Evolutionary conservation across 495 filamentous ascomycete genomes (phyloP), one percentile per base, ranked within the genome.

Genomic region (Pseudotulostoma volvatum): DNA sequence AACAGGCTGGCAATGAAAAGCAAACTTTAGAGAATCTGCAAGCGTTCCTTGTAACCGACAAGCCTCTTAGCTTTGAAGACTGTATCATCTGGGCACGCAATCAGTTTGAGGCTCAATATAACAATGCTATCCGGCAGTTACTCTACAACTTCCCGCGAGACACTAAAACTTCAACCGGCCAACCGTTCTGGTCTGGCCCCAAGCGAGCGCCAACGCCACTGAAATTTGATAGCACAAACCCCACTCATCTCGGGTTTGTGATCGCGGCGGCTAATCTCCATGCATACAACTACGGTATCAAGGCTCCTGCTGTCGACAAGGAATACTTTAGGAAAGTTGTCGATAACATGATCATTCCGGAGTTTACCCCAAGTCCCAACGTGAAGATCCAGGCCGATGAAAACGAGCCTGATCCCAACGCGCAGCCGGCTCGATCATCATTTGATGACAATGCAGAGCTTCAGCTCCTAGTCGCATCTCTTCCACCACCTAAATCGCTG

Each of bases 71-170:
- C 23, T 94, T 94, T 46, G 86, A 95, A 51, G 92, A 96, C 52
- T 99, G 92, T 54, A 81, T 96, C 44, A 69, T 77, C 38, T 99
- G 92, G 92, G 92, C 76, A 33, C 80, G 92, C 33, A 69, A 79
- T 50, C 76, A 93, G 46, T 99, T 99, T 46, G 92, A 99, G 66
- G 82, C 78, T 57, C 84, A 94, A 56, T 99, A 88, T 61, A 92
- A 92, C 64, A 92, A 99, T 52, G 82, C 81, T 18, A 95, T 99
- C 39, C 84, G 92, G 54, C 92, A 99, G 53, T 67, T 99, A 31
- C 70, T 99, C 7, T 93, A 81, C 69, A 99, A 94, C 64, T 99
- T 99, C 66, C 92, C 90, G 31, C 88, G 87, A 54, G 90, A 96
- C 55, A 81, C 87, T 0, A 71, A 67, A 25, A 93, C 90, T 2